These are phyloP conservation scores for Talaromyces sp. DNA, from an alignment of 2,329 filamentous ascomycete genomes.

Conservation along the genomic window DNA sequence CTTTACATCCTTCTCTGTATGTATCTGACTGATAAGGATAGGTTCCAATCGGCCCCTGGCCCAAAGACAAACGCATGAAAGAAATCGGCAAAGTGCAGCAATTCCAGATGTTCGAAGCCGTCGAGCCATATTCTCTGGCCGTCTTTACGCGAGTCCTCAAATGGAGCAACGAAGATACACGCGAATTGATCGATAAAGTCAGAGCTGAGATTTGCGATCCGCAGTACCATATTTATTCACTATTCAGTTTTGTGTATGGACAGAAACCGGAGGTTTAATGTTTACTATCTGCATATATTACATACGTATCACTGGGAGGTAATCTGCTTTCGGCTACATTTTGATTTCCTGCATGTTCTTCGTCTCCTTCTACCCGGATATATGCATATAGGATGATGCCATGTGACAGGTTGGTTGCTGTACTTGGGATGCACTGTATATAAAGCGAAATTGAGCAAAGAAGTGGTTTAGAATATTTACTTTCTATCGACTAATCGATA, in stretches of 20 bases:
- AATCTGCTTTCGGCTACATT: not conserved
- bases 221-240: conserved; percentile 28
- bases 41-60: conserved; percentile 51
- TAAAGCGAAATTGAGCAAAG: not conserved
- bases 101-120: conserved; percentile 22
- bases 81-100: conserved; percentile 39
- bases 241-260: conserved; percentile 19
- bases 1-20: not conserved
- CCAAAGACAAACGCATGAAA: conserved; percentile 47
- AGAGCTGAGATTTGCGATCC: conserved; percentile 30
- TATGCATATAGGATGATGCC: not conserved
- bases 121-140: conserved; percentile 26
- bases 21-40: not conserved
- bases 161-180: conserved; percentile 28
- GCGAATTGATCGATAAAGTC: conserved; percentile 31
- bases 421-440: not conserved
- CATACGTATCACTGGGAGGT: not conserved
- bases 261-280: conserved; percentile 17
- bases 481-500: not conserved
- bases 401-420: not conserved
- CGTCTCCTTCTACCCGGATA: not conserved
- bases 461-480: not conserved
- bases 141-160: conserved; percentile 28
- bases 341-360: not conserved
- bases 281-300: not conserved